These are phyloP conservation scores for Gloeostereum incarnatum DNA, from an alignment of 768 basidiomycete species.

Conservation along the genomic window DNA sequence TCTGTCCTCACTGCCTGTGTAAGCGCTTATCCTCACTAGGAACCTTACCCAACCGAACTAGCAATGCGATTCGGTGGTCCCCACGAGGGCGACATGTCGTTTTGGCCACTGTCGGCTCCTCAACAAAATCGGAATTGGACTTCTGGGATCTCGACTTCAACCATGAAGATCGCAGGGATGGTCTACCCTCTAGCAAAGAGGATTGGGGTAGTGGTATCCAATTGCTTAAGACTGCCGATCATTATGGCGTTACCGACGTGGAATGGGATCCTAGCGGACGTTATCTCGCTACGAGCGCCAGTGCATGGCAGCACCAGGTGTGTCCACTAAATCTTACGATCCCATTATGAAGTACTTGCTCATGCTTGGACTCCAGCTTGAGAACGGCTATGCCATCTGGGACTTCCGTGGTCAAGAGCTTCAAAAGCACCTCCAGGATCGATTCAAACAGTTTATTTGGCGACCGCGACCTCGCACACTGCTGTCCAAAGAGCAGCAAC, in stretches of 20 bases:
- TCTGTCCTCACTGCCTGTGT: conserved; percentile 5
- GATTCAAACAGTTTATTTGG: conserved; percentile 99
- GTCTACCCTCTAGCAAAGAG: conserved; percentile 39
- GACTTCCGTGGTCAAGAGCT: conserved; percentile 97
- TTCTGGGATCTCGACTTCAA: conserved; percentile 99
- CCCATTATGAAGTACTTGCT: conserved; percentile 4
- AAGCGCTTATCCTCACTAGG: conserved; percentile 29
- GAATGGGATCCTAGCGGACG: conserved; percentile 98
- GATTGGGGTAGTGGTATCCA: conserved; percentile 89
- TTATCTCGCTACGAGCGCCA: conserved; percentile 87
- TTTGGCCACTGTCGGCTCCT: conserved; percentile 91
- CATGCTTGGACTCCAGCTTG: conserved; percentile 47
- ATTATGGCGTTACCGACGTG: conserved; percentile 95
- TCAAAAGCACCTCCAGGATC: conserved; percentile 80
- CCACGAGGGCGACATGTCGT: conserved; percentile 94
- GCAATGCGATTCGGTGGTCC: conserved; percentile 95
- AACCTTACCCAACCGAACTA: conserved; percentile 71
- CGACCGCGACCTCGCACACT: conserved; percentile 89
- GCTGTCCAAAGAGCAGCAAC: conserved; percentile 81
- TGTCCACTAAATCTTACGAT: conserved; percentile 14
- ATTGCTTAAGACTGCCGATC: conserved; percentile 78
- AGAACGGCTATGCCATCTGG: conserved; percentile 95
- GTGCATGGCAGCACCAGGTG: conserved; percentile 92
- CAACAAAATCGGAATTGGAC: conserved; percentile 92
- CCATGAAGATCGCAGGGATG: conserved; percentile 49